Base-by-base conservation (phyloP, 495 filamentous ascomycete species). In the Ramalina intermedia region DNA sequence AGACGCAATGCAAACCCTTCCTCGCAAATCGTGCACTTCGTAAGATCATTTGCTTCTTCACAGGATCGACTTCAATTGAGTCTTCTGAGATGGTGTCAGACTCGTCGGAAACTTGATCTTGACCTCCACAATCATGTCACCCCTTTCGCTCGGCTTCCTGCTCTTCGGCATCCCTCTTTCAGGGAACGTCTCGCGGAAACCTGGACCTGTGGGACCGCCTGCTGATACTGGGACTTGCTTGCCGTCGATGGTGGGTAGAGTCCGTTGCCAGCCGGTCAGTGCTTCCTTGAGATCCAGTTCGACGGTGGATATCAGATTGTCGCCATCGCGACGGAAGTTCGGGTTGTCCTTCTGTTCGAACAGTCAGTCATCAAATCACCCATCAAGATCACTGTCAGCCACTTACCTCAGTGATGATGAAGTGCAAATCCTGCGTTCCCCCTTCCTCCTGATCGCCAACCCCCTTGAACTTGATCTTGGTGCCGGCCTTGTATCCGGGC, bases 391-490 rank as follows among this genome's bases (percentile, higher is more conserved):
- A 1, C 16, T 2, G 29, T 16, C 5, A 47, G 18, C 14, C 38
- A 66, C 81, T 66, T 79, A 94, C 88, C 82, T 96, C 89, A 58
- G 84, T 80, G 8, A 98, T 79, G 43, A 96, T 81, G 56, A 98
- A 87, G 62, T 94, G 89, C 40, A 98, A 63, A 67, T 98, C 93
- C 65, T 98, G 93, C 48, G 86, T 83, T n/a, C 89, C 89, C 26
- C 93, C 91, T 61, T 96, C 91, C 54, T 94, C 88, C 61, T 96
- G 88, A 64, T 96, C 93, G 1, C 93, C 91, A 27, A 96, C 85
- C 26, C 88, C 86, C 64, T 85, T 83, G 60, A 93, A 98, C 68
- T 95, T 94, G 56, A 98, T 93, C 74, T 96, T 98, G 52, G 86
- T 91, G 20, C 91, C 91, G 50, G 88, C 84, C 64, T 95, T 93